Percentiles rank a stretch among this genome's conserved stretches.
Evolutionary conservation across 768 basidiomycete genomes (phyloP).

Genomic region (Galerina sulciceps): DNA sequence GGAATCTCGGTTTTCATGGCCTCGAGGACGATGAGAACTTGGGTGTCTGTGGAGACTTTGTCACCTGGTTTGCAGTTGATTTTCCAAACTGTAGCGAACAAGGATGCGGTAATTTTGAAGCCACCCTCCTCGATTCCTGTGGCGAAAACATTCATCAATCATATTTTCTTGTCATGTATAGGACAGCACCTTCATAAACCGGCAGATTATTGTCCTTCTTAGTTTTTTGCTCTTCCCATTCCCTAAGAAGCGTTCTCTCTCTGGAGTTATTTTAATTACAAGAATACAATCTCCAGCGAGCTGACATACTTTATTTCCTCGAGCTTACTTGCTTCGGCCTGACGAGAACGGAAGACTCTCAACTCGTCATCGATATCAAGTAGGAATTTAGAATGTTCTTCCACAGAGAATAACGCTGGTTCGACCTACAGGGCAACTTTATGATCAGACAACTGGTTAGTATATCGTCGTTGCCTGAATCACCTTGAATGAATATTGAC

Average conservation of each 20-base stretch:
- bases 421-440: conserved; percentile 44
- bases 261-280: conserved; percentile 25
- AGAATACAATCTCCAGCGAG: background rate
- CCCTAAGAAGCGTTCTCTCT: conserved; percentile 42
- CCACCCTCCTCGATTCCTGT: conserved; percentile 3
- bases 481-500: conserved; percentile 56
- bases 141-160: background rate
- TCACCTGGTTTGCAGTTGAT: conserved; percentile 49
- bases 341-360: conserved; percentile 41
- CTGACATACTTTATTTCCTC: conserved; percentile 46
- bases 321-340: conserved; percentile 34
- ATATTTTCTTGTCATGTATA: background rate
- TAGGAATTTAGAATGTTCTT: conserved; percentile 47
- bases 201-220: background rate
- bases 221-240: conserved; percentile 40
- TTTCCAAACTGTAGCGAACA: conserved; percentile 56
- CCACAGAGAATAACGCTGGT: conserved; percentile 55
- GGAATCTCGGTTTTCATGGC: conserved; percentile 72
- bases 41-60: conserved; percentile 40
- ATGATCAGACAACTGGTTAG: conserved; percentile 5
- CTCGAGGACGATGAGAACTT: conserved; percentile 55
- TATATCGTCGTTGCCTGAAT: background rate
- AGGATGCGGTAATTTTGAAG: conserved; percentile 32
- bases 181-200: background rate
- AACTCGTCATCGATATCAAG: conserved; percentile 46